Evolutionary conservation across 2,329 filamentous ascomycete species (phyloP).

Genomic region (Dothistroma septosporum): DNA sequence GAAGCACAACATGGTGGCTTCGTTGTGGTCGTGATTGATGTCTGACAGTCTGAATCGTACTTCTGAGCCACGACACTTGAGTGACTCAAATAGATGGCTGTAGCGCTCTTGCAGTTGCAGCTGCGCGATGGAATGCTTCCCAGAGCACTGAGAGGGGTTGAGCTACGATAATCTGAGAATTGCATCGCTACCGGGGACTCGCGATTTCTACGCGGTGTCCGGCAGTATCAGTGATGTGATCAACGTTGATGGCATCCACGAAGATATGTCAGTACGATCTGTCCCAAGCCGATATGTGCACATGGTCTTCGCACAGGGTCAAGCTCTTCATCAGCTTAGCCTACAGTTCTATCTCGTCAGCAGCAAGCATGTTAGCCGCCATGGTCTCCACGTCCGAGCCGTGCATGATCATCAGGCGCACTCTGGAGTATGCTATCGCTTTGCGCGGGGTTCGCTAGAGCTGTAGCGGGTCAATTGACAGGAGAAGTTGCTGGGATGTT

Average conservation of each 20-base stretch:
- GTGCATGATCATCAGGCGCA: not conserved
- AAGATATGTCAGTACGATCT: not conserved
- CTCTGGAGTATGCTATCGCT: not conserved
- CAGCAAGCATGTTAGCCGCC: not conserved
- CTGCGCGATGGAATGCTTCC: not conserved
- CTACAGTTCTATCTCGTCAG: not conserved
- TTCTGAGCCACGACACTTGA: not conserved
- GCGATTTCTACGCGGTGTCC: not conserved
- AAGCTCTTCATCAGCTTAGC: not conserved
- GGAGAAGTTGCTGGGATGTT: not conserved
- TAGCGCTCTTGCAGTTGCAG: not conserved
- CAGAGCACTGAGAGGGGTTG: not conserved
- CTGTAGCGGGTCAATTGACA: not conserved
- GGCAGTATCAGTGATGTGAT: not conserved
- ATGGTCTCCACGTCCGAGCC: not conserved
- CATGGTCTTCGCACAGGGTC: not conserved
- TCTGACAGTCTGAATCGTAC: not conserved
- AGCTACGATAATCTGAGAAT: too few species aligned
- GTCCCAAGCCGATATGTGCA: not conserved
- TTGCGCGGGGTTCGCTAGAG: not conserved
- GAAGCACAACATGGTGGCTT: slow-evolving; percentile 14
- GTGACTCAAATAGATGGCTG: not conserved
- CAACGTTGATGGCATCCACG: not conserved
- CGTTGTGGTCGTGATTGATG: not conserved
- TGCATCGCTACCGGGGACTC: not conserved